Percentiles rank a stretch among this genome's conserved stretches.
Conservation (phyloP, 1,284 basidiomycete species). For the Cutaneotrichosporon sp. region DNA sequence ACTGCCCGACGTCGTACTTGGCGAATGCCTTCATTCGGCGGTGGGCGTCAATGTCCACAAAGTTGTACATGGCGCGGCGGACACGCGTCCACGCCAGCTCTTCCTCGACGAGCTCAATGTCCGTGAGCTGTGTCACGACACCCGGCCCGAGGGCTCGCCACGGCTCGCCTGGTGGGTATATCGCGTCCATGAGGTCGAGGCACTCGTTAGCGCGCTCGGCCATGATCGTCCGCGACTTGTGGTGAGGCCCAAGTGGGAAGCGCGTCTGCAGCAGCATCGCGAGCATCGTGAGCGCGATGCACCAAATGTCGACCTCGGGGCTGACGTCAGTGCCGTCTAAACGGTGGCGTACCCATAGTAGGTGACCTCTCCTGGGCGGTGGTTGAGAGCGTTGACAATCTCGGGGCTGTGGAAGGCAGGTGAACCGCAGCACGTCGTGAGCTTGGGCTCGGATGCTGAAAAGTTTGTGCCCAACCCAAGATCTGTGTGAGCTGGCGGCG, state of each 20-base stretch:
- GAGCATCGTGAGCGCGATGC: constrained; percentile 58
- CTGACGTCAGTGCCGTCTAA: constrained; percentile 43
- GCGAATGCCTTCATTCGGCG: constrained; percentile 56
- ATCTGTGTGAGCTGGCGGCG: constrained; percentile 41
- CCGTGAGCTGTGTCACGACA: constrained; percentile 13
- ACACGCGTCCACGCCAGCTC: constrained; percentile 47
- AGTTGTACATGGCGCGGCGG: constrained; percentile 51
- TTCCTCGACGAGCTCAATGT: constrained; percentile 29
- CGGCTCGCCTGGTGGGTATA: constrained; percentile 42
- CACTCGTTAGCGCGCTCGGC: constrained; percentile 54
- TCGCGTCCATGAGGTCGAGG: constrained; percentile 52
- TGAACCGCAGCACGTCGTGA: constrained; percentile 61
- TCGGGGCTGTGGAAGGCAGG: constrained; percentile 59
- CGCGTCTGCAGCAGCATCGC: constrained; percentile 56
- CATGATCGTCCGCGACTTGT: constrained; percentile 56
- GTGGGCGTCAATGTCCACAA: constrained; percentile 56
- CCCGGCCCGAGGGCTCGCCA: constrained; percentile 27
- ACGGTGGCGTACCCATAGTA: constrained; percentile 52
- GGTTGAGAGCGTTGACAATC: constrained; percentile 57
- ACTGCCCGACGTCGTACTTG: constrained; percentile 43
- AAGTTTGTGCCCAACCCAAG: constrained; percentile 61
- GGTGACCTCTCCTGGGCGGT: constrained; percentile 55
- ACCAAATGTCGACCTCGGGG: constrained; percentile 62
- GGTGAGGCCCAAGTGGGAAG: constrained; percentile 59
- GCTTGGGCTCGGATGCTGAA: constrained; percentile 57